Base-by-base conservation (phyloP, 1,284 basidiomycete genomes). In the Xerocomus nothofagi region DNA sequence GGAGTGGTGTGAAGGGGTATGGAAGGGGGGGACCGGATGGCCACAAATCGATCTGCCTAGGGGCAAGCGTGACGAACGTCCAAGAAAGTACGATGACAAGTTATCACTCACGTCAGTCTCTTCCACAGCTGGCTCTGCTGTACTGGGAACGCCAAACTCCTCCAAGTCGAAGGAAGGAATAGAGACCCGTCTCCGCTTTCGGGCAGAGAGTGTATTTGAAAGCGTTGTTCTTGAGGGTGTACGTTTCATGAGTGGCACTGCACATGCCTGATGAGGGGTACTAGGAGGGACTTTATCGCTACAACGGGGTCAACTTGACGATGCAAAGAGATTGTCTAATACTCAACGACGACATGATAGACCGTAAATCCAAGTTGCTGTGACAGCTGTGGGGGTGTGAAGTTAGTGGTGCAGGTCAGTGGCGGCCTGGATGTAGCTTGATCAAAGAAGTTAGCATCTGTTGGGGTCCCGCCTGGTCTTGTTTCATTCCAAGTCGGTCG, bases 41-140 rank as follows among this genome's bases (percentile, higher is more conserved):
- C 59, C 17, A 77, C 73, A 58, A 79, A 78, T 20, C 77, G 69
- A 56, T 78, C 77, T 24, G 73, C 73, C 77, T 79, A 31, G 2
- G 33, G 47, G 34, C 30, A n/a, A 47, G 39, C 20, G 33, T 50
- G 24, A 51, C 11, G 31, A 45, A 47, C 11, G 39, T 33, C 36
- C 39, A 39, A 45, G 34, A 47, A 47, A 31, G 41, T 31, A 26
- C 31, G 29, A 31, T n/a, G 10, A 50, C 23, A 32, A 23, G 27
- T 26, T 37, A 43, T 37, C 27, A 52, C 68, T 64, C 44, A 70
- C 65, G 33, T 66, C 58, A 4, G 53, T 56, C 44, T 68, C 68
- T 47, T 67, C 63, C 4, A 67, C 60, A 4, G 63, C 43, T 21
- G 53, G 48, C 43, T 57, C 63, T 44, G 50, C 37, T 29, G 48